Conservation (phyloP, 495 filamentous ascomycete genomes). For the Hamigera avellanea region DNA sequence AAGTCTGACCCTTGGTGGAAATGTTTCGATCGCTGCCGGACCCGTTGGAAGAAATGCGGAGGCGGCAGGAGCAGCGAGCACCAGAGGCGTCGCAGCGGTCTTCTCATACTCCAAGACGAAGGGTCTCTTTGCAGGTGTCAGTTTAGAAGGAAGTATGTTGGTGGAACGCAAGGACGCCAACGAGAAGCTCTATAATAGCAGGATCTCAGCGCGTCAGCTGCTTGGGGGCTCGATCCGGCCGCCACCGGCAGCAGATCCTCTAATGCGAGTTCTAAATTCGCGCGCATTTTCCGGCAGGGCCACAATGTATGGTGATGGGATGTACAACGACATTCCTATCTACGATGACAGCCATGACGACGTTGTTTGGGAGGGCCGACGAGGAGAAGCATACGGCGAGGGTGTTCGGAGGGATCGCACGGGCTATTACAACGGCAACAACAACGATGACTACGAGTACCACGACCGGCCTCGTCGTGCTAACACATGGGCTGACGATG, state of each 20-base stretch:
- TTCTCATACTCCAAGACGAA: conserved; percentile 98
- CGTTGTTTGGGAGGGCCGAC: conserved; percentile 82
- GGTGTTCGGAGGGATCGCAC: conserved; percentile 49
- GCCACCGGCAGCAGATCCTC: conserved; percentile 69
- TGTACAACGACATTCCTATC: conserved; percentile 92
- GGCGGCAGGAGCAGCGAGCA: conserved; percentile 85
- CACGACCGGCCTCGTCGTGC: conserved; percentile 55
- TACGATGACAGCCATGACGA: conserved; percentile 85
- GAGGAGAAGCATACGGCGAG: conserved; percentile 67
- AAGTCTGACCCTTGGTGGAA: conserved; percentile 84
- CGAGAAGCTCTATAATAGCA: conserved; percentile 82
- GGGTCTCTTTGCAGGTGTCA: conserved; percentile 91
- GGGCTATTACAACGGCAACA: conserved; percentile 24
- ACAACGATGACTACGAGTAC: conserved; percentile 46
- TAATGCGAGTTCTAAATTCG: conserved; percentile 75
- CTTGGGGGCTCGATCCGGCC: conserved; percentile 67
- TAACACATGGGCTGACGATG: conserved; percentile 81
- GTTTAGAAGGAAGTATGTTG: conserved; percentile 79
- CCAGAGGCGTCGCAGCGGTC: conserved; percentile 79
- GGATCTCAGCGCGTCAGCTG: conserved; percentile 69
- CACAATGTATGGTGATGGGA: conserved; percentile 41
- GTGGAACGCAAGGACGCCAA: conserved; percentile 94
- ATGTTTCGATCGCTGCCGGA: conserved; percentile 91
- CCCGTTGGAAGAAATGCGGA: conserved; percentile 92
- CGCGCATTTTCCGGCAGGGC: conserved; percentile 62